phyloP scores from a whole-genome alignment of 1,284 basidiomycete genomes.

The Neolentinus lepideus region DNA sequence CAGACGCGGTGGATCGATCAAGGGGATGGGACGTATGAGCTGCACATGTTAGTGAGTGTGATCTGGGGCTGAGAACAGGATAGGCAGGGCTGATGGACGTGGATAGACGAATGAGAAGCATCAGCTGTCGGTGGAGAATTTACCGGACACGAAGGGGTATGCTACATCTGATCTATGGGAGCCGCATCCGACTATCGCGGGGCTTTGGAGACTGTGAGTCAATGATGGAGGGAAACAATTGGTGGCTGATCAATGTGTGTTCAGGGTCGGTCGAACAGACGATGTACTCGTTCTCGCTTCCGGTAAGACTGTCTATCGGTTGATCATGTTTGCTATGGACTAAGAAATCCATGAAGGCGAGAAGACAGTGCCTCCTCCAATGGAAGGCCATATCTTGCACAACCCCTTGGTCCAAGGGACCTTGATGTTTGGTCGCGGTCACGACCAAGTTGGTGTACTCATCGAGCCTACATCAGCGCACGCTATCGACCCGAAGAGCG shows the following conservation, averaged over 20 bases:
- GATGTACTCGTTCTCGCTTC: slow-evolving; percentile 15
- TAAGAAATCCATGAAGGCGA: slow-evolving; percentile 12
- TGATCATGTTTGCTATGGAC: not conserved
- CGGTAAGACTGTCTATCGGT: slow-evolving; percentile 7
- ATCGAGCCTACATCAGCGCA: slow-evolving; percentile 24
- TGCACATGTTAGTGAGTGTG: slow-evolving; percentile 22
- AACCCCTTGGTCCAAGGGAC: slow-evolving; percentile 17
- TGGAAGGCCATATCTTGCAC: slow-evolving; percentile 23
- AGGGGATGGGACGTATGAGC: slow-evolving; percentile 23
- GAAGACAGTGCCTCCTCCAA: slow-evolving; percentile 23
- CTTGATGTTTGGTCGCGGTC: slow-evolving; percentile 33
- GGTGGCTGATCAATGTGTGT: not conserved
- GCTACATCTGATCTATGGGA: slow-evolving; percentile 19
- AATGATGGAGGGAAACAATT: not conserved
- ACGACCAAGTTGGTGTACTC: slow-evolving; percentile 30
- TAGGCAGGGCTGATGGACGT: not conserved
- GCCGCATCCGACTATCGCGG: slow-evolving; percentile 19
- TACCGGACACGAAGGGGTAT: slow-evolving; percentile 19
- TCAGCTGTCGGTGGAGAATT: slow-evolving; percentile 19
- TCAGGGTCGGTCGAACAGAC: slow-evolving; percentile 16
- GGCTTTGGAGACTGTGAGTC: slow-evolving; percentile 21
- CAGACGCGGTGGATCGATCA: slow-evolving; percentile 21
- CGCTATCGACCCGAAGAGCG: slow-evolving; percentile 20
- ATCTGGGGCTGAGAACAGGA: not conserved
- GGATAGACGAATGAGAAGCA: slow-evolving; percentile 15